Evolutionary conservation across 2,329 filamentous ascomycete species (phyloP), one percentile per base, ranked within the genome.

Genomic region (Aspergillus pseudoviridinutans): DNA sequence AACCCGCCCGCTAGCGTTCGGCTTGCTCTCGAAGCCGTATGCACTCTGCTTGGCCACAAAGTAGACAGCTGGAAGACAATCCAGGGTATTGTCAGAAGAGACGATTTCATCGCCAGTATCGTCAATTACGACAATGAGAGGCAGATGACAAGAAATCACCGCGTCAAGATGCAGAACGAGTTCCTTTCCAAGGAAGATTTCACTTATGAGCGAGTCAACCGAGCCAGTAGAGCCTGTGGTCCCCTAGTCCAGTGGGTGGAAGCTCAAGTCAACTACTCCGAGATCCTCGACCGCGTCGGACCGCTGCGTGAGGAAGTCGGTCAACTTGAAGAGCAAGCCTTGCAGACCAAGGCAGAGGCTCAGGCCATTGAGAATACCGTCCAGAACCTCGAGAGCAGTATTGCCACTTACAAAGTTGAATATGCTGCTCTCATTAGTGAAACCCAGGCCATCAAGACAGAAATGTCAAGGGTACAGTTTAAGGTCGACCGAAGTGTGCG

Each of bases 31-130:
- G 93, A 97, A 71, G 91, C 94, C n/a, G 95, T 99, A 5, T 97
- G 94, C 78, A 94, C 92, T 0, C 79, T 99, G 50, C 85, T 99
- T 55, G 93, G 93, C 14, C 91, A 97, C 78, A 94, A 89, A 74
- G 88, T 91, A 59, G 85, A 87, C 58, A 91, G 90, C 71, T 99
- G 94, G 94, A 96, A 92, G 79, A 87, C 86, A 12, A 91, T 97
- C 59, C 90, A 95, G 73, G 87, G 84, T 53, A 89, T 97, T 61
- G 87, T 99, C 58, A 90, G 93, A 67, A 86, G 87, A 57, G 94
- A 97, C 68, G 93, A 97, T 71, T 99, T 99, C 76, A 97, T 99
- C 75, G 90, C 92, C 51, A 97, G 91, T 76, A 99, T 99, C 68
- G 90, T 97, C 74, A 92, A 91, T 74, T 99, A 97, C 71, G 90